phyloP scores from a whole-genome alignment of 2,329 filamentous ascomycete genomes.

The Grosmannia huntii region DNA sequence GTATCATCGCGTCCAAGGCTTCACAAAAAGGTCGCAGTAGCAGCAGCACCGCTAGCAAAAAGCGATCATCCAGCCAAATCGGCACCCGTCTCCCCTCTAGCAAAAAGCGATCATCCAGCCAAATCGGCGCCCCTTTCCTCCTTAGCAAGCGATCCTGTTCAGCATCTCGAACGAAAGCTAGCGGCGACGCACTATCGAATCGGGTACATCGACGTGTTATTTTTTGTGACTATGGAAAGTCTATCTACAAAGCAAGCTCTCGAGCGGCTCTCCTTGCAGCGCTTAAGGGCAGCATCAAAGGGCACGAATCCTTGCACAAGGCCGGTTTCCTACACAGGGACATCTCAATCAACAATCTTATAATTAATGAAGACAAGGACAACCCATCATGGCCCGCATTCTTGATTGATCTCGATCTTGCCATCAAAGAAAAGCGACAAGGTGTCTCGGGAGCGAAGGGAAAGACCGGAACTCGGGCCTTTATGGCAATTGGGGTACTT shows the following conservation, averaged over 20 bases:
- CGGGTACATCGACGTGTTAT: not conserved
- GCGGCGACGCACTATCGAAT: not conserved
- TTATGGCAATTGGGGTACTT: conserved; percentile 32
- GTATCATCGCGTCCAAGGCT: too few relatives aligned
- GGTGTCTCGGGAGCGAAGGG: conserved; percentile 3
- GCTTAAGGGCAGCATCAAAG: not conserved
- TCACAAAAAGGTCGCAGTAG: too few relatives aligned
- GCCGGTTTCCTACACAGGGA: conserved; percentile 27
- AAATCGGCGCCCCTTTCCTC: too few relatives aligned
- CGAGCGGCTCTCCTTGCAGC: not conserved
- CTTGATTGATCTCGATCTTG: conserved; percentile 28
- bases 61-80: too few relatives aligned
- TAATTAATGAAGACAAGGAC: conserved; percentile 29
- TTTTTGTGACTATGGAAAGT: conserved; percentile 22
- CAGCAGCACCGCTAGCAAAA: too few relatives aligned
- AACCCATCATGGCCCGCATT: conserved; percentile 26
- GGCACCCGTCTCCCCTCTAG: too few relatives aligned
- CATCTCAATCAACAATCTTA: conserved; percentile 31
- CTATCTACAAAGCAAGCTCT: conserved; percentile 28
- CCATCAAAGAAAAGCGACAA: conserved; percentile 20
- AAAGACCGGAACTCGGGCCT: conserved; percentile 30
- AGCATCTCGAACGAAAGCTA: not conserved
- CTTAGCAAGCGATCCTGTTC: too few relatives aligned
- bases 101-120: too few relatives aligned
- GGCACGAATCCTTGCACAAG: not conserved